Conservation (phyloP, 257 asterid species). For the Gardenia jasminoides region DNA sequence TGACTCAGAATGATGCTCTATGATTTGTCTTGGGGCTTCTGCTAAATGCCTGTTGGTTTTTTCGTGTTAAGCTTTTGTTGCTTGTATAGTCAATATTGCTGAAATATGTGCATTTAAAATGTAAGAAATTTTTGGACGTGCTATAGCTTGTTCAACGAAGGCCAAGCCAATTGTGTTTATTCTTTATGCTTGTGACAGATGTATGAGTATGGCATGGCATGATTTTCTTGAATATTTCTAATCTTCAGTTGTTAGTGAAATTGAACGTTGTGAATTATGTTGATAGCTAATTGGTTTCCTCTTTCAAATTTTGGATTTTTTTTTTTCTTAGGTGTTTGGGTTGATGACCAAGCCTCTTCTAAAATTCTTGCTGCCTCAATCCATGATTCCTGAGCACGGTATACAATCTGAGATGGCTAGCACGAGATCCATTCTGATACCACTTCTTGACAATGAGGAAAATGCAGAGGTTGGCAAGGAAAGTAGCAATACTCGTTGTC, state of each 20-base stretch:
- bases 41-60: not conserved
- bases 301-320: not conserved
- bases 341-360: constrained; percentile 42
- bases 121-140: not conserved
- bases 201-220: not conserved
- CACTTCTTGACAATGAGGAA: constrained; percentile 36
- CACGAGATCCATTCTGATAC: constrained; percentile 21
- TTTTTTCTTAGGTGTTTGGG: constrained; percentile 32
- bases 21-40: not conserved
- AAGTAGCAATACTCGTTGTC: constrained; percentile 24
- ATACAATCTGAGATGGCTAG: not conserved
- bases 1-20: not conserved
- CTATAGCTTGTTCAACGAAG: not conserved
- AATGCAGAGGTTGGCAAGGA: constrained; percentile 18
- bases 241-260: not conserved
- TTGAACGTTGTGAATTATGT: not conserved
- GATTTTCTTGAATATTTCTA: not conserved
- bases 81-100: not conserved
- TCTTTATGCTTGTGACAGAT: not conserved
- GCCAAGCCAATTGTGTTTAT: not conserved
- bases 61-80: not conserved
- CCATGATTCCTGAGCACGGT: not conserved
- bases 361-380: constrained; percentile 31
- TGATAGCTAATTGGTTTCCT: not conserved
- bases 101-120: not conserved